Evolutionary conservation across 2,329 filamentous ascomycete genomes (phyloP).

Genomic region (Pezicula rhizophila): DNA sequence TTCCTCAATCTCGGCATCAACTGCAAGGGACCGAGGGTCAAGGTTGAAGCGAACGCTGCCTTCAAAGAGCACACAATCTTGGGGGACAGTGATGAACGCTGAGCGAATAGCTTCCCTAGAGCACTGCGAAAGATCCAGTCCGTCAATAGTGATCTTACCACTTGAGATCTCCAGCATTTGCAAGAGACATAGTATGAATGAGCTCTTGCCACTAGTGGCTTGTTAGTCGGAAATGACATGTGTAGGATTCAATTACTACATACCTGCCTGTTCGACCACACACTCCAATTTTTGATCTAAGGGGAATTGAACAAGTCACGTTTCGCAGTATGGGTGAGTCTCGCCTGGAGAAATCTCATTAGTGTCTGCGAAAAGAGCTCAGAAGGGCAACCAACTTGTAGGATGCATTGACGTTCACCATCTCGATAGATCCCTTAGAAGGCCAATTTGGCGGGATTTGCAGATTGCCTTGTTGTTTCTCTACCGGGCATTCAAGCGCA

Average conservation of each 20-base stretch:
- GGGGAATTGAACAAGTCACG: slow-evolving; percentile 36
- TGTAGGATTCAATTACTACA: background rate
- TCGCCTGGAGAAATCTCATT: background rate
- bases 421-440: slow-evolving; percentile 22
- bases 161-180: slow-evolving; percentile 40
- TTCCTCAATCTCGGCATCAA: slow-evolving; percentile 49
- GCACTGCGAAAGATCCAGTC: slow-evolving; percentile 36
- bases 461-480: slow-evolving; percentile 7
- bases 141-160: slow-evolving; percentile 38
- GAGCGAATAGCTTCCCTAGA: slow-evolving; percentile 37
- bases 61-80: slow-evolving; percentile 40
- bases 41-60: slow-evolving; percentile 8
- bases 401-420: slow-evolving; percentile 22
- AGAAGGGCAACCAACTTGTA: slow-evolving; percentile 13
- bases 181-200: slow-evolving; percentile 40
- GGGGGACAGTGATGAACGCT: slow-evolving; percentile 32
- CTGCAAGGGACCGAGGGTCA: background rate
- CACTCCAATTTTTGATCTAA: slow-evolving; percentile 42
- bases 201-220: slow-evolving; percentile 31
- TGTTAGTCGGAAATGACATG: slow-evolving; percentile 14
- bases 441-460: slow-evolving; percentile 14
- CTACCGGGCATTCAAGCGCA: slow-evolving; percentile 2
- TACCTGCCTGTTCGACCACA: slow-evolving; percentile 36
- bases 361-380: too few species aligned
- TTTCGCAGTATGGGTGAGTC: background rate